Evolutionary conservation across 1,139 yeast genomes (phyloP), one percentile per base, ranked within the genome.

Genomic region (Blastobotrys buckinghamii): DNA sequence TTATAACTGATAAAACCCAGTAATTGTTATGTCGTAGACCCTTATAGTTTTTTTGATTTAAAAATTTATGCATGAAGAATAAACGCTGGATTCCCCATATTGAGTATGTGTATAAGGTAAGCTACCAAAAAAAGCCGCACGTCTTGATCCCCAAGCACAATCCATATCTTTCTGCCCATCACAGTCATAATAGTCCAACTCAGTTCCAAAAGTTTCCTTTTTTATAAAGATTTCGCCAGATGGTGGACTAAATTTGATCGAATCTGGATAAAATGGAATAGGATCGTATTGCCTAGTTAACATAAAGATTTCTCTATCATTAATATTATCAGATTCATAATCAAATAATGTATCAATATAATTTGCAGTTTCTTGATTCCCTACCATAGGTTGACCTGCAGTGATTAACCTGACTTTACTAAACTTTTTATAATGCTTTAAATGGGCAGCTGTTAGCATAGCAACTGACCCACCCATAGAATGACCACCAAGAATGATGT

Each of bases 391-490:
- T 20, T 45, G 48, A 2, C 48, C 48, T 8, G 35, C 33, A 8
- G 44, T 45, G 2, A 45, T 26, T 13, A 40, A 24, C 15, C 15
- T 40, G 3, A 45, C n/a, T 12, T 24, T 17, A 9, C 10, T 19
- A 15, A 20, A 6, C 7, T 30, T 19, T 5, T 39, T 35, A 12
- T 16, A 20, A n/a, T 17, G 29, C 19, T 39, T 45, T 27, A 45
- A 20, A 33, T 45, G 43, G 7, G 48, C 48, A 3, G 48, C 48
- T 7, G 44, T 34, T 2, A 45, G 2, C 39, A 39, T 39, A 9
- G 48, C 43, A 17, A 45, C 48, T 38, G 48, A 10, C 3, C 48
- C 48, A 6, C 48, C 48, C 48, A 45, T 45, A 2, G 48, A 45
- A 30, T 45, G 48, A 8, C 48, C 48, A 9, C 48, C 48, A 12